Conservation (phyloP, 805 yeast genomes). For the Hanseniaspora hatyaiensis region DNA sequence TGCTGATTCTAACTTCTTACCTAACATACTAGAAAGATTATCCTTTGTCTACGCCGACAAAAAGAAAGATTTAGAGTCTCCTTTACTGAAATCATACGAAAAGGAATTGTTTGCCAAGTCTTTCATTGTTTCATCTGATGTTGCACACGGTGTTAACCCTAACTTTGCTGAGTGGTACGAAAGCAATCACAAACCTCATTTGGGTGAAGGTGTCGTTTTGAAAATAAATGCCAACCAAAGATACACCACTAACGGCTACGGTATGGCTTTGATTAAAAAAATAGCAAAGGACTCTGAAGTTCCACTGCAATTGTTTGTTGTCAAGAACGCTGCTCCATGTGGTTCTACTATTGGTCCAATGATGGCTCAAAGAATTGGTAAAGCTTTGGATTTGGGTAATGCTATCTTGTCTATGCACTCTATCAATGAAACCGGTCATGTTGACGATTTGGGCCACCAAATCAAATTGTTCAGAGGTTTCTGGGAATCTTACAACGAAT, state of each 20-base stretch:
- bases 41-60: constrained; percentile 38
- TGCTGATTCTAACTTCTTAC: constrained; percentile 84
- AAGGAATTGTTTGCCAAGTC: constrained; percentile 60
- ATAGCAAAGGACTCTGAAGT: constrained; percentile 55
- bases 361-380: constrained; percentile 73
- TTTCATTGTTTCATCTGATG: constrained; percentile 82
- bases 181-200: constrained; percentile 59
- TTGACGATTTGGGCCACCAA: constrained; percentile 56
- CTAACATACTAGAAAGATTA: constrained; percentile 62
- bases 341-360: constrained; percentile 97
- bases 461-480: constrained; percentile 51
- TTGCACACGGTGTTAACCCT: constrained; percentile 96
- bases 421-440: constrained; percentile 81
- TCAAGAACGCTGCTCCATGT: constrained; percentile 83
- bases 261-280: constrained; percentile 63
- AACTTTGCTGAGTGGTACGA: constrained; percentile 74
- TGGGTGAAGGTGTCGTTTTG: constrained; percentile 85
- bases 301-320: constrained; percentile 91
- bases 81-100: constrained; percentile 31
- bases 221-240: constrained; percentile 92
- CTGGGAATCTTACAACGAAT: constrained; percentile 37
- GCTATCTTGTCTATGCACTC: constrained; percentile 92
- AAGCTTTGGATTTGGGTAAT: constrained; percentile 81
- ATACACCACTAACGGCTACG: constrained; percentile 87
- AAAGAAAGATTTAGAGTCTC: constrained; percentile 23